A percentile compares a stretch with the other conserved stretches of the same genome.
phyloP scores from a whole-genome alignment of 2,329 filamentous ascomycete species.

The Lecanicillium sp. region DNA sequence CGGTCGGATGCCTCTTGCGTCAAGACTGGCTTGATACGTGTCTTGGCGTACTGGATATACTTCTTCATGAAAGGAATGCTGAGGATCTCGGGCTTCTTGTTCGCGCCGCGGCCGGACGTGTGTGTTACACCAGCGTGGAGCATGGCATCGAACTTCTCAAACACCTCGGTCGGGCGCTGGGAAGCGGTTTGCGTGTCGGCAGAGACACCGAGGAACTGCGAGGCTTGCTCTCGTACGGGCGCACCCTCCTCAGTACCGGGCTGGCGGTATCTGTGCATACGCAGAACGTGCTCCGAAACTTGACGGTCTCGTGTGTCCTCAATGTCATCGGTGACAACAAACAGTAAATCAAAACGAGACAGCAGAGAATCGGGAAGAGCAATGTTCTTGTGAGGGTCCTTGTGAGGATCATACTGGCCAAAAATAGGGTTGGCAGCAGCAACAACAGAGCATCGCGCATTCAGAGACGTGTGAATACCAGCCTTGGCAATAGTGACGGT shows the following conservation, averaged over 20 bases:
- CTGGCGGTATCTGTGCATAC: slow-evolving; percentile 94
- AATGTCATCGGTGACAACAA: slow-evolving; percentile 97
- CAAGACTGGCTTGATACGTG: slow-evolving; percentile 78
- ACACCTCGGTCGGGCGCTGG: slow-evolving; percentile 79
- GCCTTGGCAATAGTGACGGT: slow-evolving; percentile 98
- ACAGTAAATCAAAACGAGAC: slow-evolving; percentile 96
- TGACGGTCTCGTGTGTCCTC: slow-evolving; percentile 87
- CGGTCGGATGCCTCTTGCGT: slow-evolving; percentile 89
- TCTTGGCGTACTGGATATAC: slow-evolving; percentile 98
- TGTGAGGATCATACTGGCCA: slow-evolving; percentile 96
- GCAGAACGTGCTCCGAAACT: slow-evolving; percentile 91
- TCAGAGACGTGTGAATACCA: slow-evolving; percentile 94
- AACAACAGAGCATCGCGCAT: slow-evolving; percentile 92
- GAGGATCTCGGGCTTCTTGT: slow-evolving; percentile 77
- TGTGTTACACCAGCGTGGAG: slow-evolving; percentile 84
- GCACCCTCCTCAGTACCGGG: slow-evolving; percentile 91
- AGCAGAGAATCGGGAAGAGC: slow-evolving; percentile 92
- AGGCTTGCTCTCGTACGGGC: slow-evolving; percentile 80
- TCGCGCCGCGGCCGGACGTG: slow-evolving; percentile 65
- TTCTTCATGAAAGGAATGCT: slow-evolving; percentile 99
- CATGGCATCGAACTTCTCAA: slow-evolving; percentile 95
- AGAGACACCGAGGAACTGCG: slow-evolving; percentile 82
- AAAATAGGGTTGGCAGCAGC: slow-evolving; percentile 97
- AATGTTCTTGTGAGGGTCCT: slow-evolving; percentile 98
- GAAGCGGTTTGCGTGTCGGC: slow-evolving; percentile 68